A percentile compares a stretch with the other conserved stretches of the same genome.
phyloP scores from a whole-genome alignment of 1,284 basidiomycete genomes.

The Mycosarcoma maydis region DNA sequence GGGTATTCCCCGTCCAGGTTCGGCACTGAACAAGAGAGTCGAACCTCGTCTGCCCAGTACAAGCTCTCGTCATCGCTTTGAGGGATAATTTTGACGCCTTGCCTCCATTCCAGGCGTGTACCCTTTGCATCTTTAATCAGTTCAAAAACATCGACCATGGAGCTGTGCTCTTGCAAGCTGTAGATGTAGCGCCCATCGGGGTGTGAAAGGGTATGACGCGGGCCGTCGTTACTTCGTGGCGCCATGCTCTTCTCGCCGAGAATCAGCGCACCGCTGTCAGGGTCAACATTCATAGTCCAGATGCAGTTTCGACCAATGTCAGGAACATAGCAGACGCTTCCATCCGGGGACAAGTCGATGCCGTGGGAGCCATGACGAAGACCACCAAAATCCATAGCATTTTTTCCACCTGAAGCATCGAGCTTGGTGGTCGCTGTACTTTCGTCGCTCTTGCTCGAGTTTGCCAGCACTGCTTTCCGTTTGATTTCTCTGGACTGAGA shows the following conservation, averaged over 20 bases:
- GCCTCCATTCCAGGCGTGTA: conserved; percentile 50
- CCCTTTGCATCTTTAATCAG: conserved; percentile 24
- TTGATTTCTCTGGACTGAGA: conserved; percentile 13
- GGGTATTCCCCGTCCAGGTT: conserved; percentile 15
- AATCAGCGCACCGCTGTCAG: conserved; percentile 48
- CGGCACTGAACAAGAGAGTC: conserved; percentile 58
- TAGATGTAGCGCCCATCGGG: conserved; percentile 67
- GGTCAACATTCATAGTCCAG: conserved; percentile 67
- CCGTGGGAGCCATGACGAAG: conserved; percentile 43
- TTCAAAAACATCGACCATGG: conserved; percentile 61
- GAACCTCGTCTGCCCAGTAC: conserved; percentile 68
- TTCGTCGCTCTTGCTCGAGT: background rate
- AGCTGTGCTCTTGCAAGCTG: conserved; percentile 66
- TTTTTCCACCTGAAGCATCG: conserved; percentile 32
- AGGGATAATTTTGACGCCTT: conserved; percentile 65
- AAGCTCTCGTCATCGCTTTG: conserved; percentile 33
- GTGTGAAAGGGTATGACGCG: conserved; percentile 68
- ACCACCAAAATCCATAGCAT: conserved; percentile 51
- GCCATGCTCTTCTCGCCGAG: conserved; percentile 66
- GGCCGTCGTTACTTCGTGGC: conserved; percentile 67
- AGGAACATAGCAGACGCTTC: conserved; percentile 14
- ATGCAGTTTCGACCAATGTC: conserved; percentile 68
- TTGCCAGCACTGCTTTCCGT: conserved; percentile 1
- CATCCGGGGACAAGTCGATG: conserved; percentile 32
- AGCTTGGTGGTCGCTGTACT: conserved; percentile 11